Base-by-base conservation (phyloP, 371 early-diverging fungal species). In the Blakeslea trispora region DNA sequence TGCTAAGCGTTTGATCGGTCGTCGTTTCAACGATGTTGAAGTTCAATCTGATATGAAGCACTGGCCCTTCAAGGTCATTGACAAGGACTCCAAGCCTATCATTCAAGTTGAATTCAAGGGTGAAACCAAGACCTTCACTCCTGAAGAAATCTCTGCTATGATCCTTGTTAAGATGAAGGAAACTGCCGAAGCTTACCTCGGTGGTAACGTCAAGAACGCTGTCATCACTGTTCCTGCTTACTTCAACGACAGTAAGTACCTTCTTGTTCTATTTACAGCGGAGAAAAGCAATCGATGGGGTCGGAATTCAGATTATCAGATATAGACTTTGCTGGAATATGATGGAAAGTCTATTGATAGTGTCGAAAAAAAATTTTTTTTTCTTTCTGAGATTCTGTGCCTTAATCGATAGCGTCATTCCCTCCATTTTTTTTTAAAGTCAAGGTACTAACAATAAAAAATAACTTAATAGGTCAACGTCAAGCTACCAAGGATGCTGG, bases 181-280 rank as follows among this genome's bases (percentile, higher is more conserved):
- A 72, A 91, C 86, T 56, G 92, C 92, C 66, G 93, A 96, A 75
- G 88, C 88, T 23, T 89, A 91, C 68, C 84, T 96, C 59, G 91
- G 91, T 58, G 70, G 71, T 62, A 78, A 75, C 57, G 90, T 97
- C 61, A 85, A 76, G 69, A 88, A 92, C 72, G 94, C 95, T 64
- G 97, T 98, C 65, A 85, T 97, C 67, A 97, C 97, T 61, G 92
- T 98, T 62, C 99, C 99, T 66, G 97, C 95, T 59, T 87, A 87
- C 68, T 89, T 88, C 67, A 86, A 87, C 60, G 76, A 82, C 51
- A 71, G 66, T 67, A 68, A 63, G 69, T 64, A 14, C 43, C 15
- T 15, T 24, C n/a, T n/a, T n/a, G n/a, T n/a, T n/a, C n/a, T n/a
- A n/a, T n/a, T n/a, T n/a, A n/a, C n/a, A n/a, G n/a, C n/a, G n/a